Evolutionary conservation across 2,329 filamentous ascomycete genomes (phyloP).

Genomic region (Penicillium sp.): DNA sequence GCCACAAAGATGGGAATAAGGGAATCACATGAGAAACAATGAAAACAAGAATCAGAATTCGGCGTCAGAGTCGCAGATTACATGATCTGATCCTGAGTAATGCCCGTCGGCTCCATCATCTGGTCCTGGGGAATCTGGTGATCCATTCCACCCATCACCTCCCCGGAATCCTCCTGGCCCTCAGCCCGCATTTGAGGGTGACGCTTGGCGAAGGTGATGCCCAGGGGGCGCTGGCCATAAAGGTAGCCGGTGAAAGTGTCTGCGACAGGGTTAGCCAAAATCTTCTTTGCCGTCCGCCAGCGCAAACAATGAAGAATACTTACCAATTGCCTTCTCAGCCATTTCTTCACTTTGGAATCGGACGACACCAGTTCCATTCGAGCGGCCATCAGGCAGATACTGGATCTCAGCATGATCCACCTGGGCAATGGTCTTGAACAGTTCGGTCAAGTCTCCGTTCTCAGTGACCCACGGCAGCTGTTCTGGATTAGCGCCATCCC

Average conservation of each 20-base stretch:
- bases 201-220: slow-evolving; percentile 88
- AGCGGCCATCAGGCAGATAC: slow-evolving; percentile 95
- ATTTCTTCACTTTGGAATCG: slow-evolving; percentile 83
- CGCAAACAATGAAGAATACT: slow-evolving; percentile 27
- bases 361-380: slow-evolving; percentile 94
- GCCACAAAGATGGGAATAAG: slow-evolving; percentile 24
- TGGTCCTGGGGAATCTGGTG: slow-evolving; percentile 85
- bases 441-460: slow-evolving; percentile 94
- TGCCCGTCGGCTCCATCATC: slow-evolving; percentile 77
- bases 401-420: slow-evolving; percentile 99
- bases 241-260: slow-evolving; percentile 97
- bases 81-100: slow-evolving; percentile 99
- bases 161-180: slow-evolving; percentile 48
- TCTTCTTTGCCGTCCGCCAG: too few relatives aligned
- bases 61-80: slow-evolving; percentile 46
- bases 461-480: slow-evolving; percentile 98
- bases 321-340: slow-evolving; percentile 85
- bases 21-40: slow-evolving; percentile 24
- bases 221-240: slow-evolving; percentile 92
- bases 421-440: slow-evolving; percentile 97
- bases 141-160: slow-evolving; percentile 83
- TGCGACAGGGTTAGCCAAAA: slow-evolving; percentile 37
- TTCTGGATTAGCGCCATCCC: slow-evolving; percentile 26
- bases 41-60: slow-evolving; percentile 5
- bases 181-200: slow-evolving; percentile 69